These are phyloP conservation scores for Ceratocystis variospora DNA, from an alignment of 2,329 filamentous ascomycete species.

Conservation along the genomic window DNA sequence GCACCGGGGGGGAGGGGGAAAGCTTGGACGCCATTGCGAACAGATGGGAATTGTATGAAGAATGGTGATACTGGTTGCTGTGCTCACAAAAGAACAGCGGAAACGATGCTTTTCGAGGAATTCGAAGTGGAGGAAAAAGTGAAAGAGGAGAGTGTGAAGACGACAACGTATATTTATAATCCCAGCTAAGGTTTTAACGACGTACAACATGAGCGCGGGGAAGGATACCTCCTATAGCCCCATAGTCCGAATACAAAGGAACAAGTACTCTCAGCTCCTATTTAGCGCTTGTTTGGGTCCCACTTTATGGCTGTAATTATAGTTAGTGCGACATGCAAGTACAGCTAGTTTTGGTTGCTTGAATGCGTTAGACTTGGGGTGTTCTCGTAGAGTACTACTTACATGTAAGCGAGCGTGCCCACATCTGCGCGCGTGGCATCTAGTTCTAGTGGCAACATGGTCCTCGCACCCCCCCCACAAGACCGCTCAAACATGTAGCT, in stretches of 20 bases:
- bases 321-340: no score
- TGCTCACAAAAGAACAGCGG: neutral
- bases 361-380: no score
- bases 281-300: no score
- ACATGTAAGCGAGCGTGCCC: no score
- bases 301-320: no score
- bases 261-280: no score
- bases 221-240: neutral
- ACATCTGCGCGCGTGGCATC: no score
- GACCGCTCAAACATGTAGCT: no score
- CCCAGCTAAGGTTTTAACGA: neutral
- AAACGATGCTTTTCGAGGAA: neutral
- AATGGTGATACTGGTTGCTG: neutral
- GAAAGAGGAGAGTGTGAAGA: neutral
- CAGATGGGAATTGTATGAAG: neutral
- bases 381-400: no score
- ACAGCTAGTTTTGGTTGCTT: no score
- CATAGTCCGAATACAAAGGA: neutral
- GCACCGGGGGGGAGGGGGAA: slow-evolving; percentile 5
- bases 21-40: slow-evolving; percentile 1
- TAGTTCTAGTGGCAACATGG: no score
- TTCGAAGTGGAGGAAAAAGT: neutral
- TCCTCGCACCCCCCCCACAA: no score
- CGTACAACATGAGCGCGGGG: neutral
- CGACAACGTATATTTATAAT: neutral